phyloP scores from a whole-genome alignment of 2,329 filamentous ascomycete genomes.

The Calcarisporium arbuscula region DNA sequence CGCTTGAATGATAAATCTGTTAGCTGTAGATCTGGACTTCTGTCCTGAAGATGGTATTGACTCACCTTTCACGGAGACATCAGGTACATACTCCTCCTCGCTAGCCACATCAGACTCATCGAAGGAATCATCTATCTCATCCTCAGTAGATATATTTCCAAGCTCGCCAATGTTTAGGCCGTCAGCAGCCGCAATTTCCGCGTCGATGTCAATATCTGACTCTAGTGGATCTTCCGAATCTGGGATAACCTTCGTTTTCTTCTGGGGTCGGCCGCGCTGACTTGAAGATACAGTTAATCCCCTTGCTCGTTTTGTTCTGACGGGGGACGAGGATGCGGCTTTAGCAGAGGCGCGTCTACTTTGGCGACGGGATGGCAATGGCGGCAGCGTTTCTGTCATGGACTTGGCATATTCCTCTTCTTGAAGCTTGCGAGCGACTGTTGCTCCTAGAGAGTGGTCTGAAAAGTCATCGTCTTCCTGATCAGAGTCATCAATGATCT shows the following conservation, averaged over 20 bases:
- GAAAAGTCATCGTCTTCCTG: constrained; percentile 20
- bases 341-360: neutral
- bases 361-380: constrained; percentile 7
- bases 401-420: constrained; percentile 22
- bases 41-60: too few relatives aligned
- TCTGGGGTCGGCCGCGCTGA: constrained; percentile 17
- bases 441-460: constrained; percentile 19
- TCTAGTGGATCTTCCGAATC: constrained; percentile 20
- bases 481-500: constrained; percentile 31
- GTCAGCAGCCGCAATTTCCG: constrained; percentile 21
- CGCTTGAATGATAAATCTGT: too few relatives aligned
- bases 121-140: constrained; percentile 12
- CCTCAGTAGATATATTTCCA: constrained; percentile 5
- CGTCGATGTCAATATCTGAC: constrained; percentile 23
- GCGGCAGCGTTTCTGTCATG: neutral
- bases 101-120: constrained; percentile 14
- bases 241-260: constrained; percentile 22
- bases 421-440: constrained; percentile 28
- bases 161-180: constrained; percentile 12
- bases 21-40: too few relatives aligned
- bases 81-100: constrained; percentile 27
- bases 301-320: constrained; percentile 18
- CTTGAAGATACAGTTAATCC: constrained; percentile 13
- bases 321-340: constrained; percentile 3
- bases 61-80: too few relatives aligned